Base-by-base conservation (phyloP, 352 stramenopile species). In the Phytophthora pini region DNA sequence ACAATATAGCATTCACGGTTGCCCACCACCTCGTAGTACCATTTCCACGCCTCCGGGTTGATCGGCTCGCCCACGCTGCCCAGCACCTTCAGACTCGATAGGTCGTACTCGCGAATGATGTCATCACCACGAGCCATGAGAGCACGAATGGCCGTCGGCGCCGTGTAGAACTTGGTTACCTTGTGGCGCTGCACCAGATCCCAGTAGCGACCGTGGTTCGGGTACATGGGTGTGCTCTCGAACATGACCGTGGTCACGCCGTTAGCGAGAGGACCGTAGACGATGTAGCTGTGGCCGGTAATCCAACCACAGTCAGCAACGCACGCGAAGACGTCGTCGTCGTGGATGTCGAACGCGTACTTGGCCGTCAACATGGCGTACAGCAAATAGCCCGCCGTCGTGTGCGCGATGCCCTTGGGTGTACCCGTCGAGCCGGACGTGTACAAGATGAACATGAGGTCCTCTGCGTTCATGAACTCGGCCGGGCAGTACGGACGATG, bases 51-150 rank as follows among this genome's bases (percentile, higher is more conserved):
- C 72, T 98, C 97, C 0, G 97, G 97, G 79, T 99, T 99, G 76
- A 99, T 99, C 7, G 97, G 97, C 77, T 99, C 97, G 24, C 97
- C 97, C 13, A 99, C 97, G 46, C 92, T 98, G 15, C 97, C 97
- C 10, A 99, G 80, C 20, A 99, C 80, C 40, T 95, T 90, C 15
- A 99, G 83, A 26, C 79, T 92, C 56, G 87, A 65, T 9, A 68
- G 34, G 26, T 70, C 61, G 12, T 70, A 69, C 62, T 98, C 92
- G 12, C 90, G 82, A 11, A 98, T 87, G 27, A 89, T 73, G 31
- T 97, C 90, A 61, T 97, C 70, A 26, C 95, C 94, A 66, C 98
- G 97, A 29, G 94, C 84, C 96, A 99, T 99, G 7, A 99, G 71
- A 15, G 97, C 92, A 54, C 97, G 95, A 72, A 99, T 99, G 13